Evolutionary conservation across 176 grass and related monocot species (phyloP).

Genomic region (Calamus simplicifolius): DNA sequence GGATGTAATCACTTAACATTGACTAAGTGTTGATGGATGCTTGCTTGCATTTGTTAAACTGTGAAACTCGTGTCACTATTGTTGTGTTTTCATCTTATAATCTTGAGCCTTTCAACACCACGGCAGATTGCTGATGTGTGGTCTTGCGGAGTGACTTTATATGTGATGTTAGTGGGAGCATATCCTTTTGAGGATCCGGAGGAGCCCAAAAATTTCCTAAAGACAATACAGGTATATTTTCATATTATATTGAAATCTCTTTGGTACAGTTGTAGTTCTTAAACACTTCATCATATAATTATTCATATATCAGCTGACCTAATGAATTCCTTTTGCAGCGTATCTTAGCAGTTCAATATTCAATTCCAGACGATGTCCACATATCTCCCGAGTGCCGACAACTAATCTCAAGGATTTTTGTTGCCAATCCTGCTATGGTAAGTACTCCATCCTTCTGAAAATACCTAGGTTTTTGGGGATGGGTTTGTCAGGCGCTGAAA

Average conservation of each 20-base stretch:
- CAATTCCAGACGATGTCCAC: conserved; percentile 88
- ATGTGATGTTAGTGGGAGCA: conserved; percentile 94
- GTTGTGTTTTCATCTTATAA: background rate
- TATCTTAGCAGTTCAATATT: conserved; percentile 88
- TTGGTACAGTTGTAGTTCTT: too few relatives aligned
- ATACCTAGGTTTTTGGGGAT: too few relatives aligned
- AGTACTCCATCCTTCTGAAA: conserved; percentile 4
- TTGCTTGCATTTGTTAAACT: conserved; percentile 2
- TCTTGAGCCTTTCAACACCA: too few relatives aligned
- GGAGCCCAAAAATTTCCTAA: conserved; percentile 81
- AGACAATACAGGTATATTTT: conserved; percentile 73
- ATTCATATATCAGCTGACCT: conserved; percentile 6
- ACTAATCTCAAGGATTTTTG: conserved; percentile 80
- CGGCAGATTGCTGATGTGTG: conserved; percentile 81
- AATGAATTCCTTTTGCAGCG: conserved; percentile 37
- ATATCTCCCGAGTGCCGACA: conserved; percentile 69
- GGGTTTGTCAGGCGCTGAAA: too few relatives aligned
- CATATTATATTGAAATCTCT: too few relatives aligned
- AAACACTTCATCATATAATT: background rate
- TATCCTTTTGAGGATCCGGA: conserved; percentile 97
- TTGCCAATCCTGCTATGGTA: conserved; percentile 40
- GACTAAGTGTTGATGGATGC: too few relatives aligned
- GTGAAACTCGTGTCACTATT: too few relatives aligned
- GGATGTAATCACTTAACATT: too few relatives aligned
- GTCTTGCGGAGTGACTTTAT: conserved; percentile 88